Evolutionary conservation across 768 basidiomycete genomes (phyloP), one percentile per base, ranked within the genome.

Genomic region (Tricholoma saponaceum): DNA sequence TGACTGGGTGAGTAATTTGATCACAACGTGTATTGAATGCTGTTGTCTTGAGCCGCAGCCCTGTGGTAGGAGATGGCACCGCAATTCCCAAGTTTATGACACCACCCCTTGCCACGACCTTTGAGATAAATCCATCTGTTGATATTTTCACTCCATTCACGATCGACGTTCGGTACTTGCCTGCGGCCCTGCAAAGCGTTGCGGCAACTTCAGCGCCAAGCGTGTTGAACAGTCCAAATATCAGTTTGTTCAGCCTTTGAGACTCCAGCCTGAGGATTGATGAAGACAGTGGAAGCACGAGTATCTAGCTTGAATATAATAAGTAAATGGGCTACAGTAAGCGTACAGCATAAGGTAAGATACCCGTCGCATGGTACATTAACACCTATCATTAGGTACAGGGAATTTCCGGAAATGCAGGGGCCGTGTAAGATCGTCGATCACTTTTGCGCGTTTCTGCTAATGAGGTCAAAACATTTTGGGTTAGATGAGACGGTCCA

Each of bases 401-500:
- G 33, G 37, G 9, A 37, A 16, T 26, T 26, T 52, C 22, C 33
- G 33, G 33, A 13, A n/a, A 26, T 8, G 14, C 22, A 37, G 18
- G n/a, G 16, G 16, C 7, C 51, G 51, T 37, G 18, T 10, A 52
- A 35, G 33, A 37, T 35, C 33, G 23, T 23, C 23, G 22, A 37
- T 35, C 33, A 52, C 14, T 41, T 52, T 28, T 37, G 51, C 20
- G 51, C 22, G 51, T 30, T 61, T 18, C 74, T 68, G 68, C 66
- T 57, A 67, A 67, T 16, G 66, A 65, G 44, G 69, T 66, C 60
- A 69, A 68, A 59, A 64, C 67, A 54, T 35, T 54, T 47, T 39
- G 23, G 30, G 57, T 58, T 41, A 66, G 64, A 37, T 57, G 61
- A 54, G 53, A 49, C 32, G 30, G 20, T 56, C 30, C 7, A 51